Base-by-base conservation (phyloP, 768 basidiomycete genomes). In the Tephrocybe sp. region DNA sequence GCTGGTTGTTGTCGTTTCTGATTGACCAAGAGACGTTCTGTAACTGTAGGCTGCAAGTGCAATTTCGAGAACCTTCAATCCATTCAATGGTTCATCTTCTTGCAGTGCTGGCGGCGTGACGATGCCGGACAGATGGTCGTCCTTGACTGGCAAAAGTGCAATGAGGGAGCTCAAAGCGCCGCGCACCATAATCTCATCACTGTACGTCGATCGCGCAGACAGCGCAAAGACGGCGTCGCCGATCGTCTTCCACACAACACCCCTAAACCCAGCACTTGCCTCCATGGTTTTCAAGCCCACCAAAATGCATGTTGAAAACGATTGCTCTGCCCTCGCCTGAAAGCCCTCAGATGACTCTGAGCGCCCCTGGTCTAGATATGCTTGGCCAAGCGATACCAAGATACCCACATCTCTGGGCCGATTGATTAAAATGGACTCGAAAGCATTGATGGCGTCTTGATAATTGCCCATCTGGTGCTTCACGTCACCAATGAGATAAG, bases 401-500 rank as follows among this genome's bases (percentile, higher is more conserved):
- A 91, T 81, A 6, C 89, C 90, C 6, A 86, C 67, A 59, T 98
- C 93, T 9, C 75, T 68, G 0, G 87, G 86, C 6, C 75, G 80
- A 5, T 68, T 56, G 5, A 64, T 63, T 17, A 89, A 68, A 39
- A 96, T 78, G 6, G 66, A 66, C 50, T 79, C 66, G 62, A 91
- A 86, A 1, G 81, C 74, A 20, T 65, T 62, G 56, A 97, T 85
- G 1, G 97, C 88, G n/a, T 88, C 84, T 28, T 79, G 72, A 58
- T 83, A 87, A 41, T 84, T 75, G 1, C 90, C 88, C 51, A 88
- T 82, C 56, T 90, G 86, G 24, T 81, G 79, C 56, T 90, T 85
- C 25, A 94, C 89, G 34, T 94, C 87, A 4, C 85, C 96, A 39
- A 92, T 86, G 64, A 94, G 76, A 71, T 86, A 98, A 3, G 72